Percentiles rank a stretch among this genome's conserved stretches.
Evolutionary conservation across 352 stramenopile species (phyloP).

Genomic region (Peronospora tabacina): DNA sequence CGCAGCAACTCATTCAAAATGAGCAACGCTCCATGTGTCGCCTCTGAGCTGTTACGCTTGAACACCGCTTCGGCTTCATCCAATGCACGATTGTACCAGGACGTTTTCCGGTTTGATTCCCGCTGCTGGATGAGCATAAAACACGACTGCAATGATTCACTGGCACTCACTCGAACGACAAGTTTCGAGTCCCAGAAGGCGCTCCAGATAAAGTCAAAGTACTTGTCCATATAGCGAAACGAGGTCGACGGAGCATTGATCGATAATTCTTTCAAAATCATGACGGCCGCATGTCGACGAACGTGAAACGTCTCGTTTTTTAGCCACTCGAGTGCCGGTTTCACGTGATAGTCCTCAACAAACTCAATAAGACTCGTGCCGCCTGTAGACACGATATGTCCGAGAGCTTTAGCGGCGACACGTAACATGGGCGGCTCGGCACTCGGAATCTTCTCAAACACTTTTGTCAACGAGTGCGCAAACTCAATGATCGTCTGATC

Average conservation of each 20-base stretch:
- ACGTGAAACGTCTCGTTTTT: constrained; percentile 88
- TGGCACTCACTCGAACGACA: constrained; percentile 69
- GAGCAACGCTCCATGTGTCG: constrained; percentile 71
- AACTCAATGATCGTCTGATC: constrained; percentile 88
- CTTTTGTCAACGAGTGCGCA: constrained; percentile 76
- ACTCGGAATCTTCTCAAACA: constrained; percentile 83
- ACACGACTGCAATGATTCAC: constrained; percentile 76
- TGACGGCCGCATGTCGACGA: constrained; percentile 71
- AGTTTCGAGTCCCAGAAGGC: constrained; percentile 81
- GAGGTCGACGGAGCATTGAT: constrained; percentile 81
- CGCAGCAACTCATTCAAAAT: constrained; percentile 83
- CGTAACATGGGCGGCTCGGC: constrained; percentile 66
- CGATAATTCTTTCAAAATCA: constrained; percentile 83
- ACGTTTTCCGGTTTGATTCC: constrained; percentile 80
- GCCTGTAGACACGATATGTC: constrained; percentile 83
- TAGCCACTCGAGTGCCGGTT: constrained; percentile 81
- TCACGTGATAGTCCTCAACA: constrained; percentile 85
- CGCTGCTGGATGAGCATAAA: constrained; percentile 84
- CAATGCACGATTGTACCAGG: constrained; percentile 70
- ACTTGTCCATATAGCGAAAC: constrained; percentile 85
- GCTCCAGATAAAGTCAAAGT: constrained; percentile 88
- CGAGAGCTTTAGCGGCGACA: constrained; percentile 66
- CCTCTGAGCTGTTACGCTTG: constrained; percentile 65
- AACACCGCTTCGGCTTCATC: constrained; percentile 73
- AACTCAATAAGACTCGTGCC: constrained; percentile 85